These are phyloP conservation scores for Ceratocystis harringtonii DNA, from an alignment of 2,329 filamentous ascomycete genomes.

Conservation along the genomic window DNA sequence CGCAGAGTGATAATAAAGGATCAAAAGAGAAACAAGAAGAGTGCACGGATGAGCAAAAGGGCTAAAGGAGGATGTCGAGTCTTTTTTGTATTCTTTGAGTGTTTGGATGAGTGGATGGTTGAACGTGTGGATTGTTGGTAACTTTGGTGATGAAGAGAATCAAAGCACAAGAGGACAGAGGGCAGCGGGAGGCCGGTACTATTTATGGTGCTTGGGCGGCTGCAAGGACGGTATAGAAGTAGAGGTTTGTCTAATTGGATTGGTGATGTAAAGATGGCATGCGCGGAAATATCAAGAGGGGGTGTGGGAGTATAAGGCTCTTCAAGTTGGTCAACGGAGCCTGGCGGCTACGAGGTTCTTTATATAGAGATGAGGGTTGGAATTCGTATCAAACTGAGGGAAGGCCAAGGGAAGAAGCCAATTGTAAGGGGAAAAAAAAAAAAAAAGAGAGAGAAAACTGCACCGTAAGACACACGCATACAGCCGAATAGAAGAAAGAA, in stretches of 20 bases:
- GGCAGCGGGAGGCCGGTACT: neutral
- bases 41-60: neutral
- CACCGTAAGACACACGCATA: too few relatives aligned
- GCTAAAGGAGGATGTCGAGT: neutral
- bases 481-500: neutral
- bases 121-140: neutral
- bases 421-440: neutral
- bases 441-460: neutral
- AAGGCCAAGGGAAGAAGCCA: neutral
- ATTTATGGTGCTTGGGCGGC: neutral
- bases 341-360: constrained; percentile 3
- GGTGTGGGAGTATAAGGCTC: neutral
- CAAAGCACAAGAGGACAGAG: neutral
- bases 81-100: neutral
- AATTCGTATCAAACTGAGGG: neutral
- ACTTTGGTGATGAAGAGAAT: neutral
- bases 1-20: neutral
- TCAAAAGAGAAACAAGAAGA: neutral
- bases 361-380: neutral
- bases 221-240: neutral
- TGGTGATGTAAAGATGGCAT: neutral
- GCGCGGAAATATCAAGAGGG: neutral
- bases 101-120: neutral
- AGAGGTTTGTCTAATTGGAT: neutral
- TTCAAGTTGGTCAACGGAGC: neutral